Percentiles rank a stretch among this genome's conserved stretches.
phyloP scores from a whole-genome alignment of 257 asterid species.

The Schizonepeta tenuifolia region DNA sequence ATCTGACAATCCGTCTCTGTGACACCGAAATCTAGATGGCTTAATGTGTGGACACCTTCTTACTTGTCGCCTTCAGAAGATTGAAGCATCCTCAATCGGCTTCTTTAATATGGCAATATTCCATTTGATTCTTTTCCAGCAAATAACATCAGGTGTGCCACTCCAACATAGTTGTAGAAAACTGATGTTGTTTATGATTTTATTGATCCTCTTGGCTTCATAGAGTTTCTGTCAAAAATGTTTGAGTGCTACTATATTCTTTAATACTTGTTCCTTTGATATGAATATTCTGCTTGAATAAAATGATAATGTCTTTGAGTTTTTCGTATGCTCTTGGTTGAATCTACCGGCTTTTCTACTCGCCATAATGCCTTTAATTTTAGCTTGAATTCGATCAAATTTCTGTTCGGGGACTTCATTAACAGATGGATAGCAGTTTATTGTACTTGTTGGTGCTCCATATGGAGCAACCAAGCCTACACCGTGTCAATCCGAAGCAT shows the following conservation, averaged over 20 bases:
- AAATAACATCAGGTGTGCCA: neutral
- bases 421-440: too few relatives aligned
- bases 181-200: conserved; percentile 10
- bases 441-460: too few relatives aligned
- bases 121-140: conserved; percentile 32
- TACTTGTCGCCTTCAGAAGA: conserved; percentile 22
- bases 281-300: neutral
- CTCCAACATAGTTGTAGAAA: conserved; percentile 19
- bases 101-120: conserved; percentile 26
- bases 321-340: neutral
- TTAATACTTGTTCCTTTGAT: neutral
- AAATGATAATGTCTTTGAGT: neutral
- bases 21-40: conserved; percentile 84
- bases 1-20: conserved; percentile 76
- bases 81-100: conserved; percentile 19
- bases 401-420: neutral
- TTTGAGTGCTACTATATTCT: conserved; percentile 8
- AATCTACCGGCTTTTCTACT: too few relatives aligned
- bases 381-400: neutral
- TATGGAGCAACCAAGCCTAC: too few relatives aligned
- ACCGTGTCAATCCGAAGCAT: too few relatives aligned
- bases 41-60: conserved; percentile 17
- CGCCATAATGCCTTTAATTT: neutral
- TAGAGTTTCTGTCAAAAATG: conserved; percentile 7
- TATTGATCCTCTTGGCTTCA: neutral